A percentile compares a stretch with the other conserved stretches of the same genome.
These are phyloP conservation scores for Alternaria longipes DNA, from an alignment of 2,329 filamentous ascomycete species.

Conservation along the genomic window DNA sequence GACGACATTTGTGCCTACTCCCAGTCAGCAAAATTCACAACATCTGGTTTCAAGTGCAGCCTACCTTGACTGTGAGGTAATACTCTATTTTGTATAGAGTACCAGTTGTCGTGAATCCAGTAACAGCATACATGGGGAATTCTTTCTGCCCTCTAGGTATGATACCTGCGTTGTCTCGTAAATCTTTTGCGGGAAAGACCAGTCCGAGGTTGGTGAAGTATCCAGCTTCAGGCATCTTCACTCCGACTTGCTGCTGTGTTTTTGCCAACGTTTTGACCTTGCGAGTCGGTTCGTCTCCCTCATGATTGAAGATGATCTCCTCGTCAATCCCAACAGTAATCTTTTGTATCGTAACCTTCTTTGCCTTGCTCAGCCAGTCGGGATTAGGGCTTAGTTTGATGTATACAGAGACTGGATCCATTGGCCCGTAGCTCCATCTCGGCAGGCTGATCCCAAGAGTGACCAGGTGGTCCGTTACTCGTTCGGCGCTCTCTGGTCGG, in stretches of 20 bases:
- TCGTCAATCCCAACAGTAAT: conserved; percentile 95
- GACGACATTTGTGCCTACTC: conserved; percentile 83
- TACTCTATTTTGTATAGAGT: conserved; percentile 99
- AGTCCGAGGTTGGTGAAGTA: conserved; percentile 93
- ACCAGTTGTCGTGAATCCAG: conserved; percentile 91
- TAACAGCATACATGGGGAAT: conserved; percentile 88
- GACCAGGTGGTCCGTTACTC: conserved; percentile 87
- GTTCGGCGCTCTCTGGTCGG: conserved; percentile 86
- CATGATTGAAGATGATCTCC: conserved; percentile 98
- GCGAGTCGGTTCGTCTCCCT: conserved; percentile 92
- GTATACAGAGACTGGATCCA: conserved; percentile 94
- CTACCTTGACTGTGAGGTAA: conserved; percentile 91
- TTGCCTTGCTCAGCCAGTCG: conserved; percentile 90
- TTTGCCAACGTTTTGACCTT: conserved; percentile 89
- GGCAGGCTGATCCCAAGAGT: conserved; percentile 91
- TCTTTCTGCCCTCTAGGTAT: conserved; percentile 83
- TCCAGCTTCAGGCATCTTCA: conserved; percentile 87
- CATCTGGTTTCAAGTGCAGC: background rate
- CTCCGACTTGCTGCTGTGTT: conserved; percentile 80
- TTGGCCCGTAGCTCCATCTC: conserved; percentile 93
- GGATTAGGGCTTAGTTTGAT: conserved; percentile 93
- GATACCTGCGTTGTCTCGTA: conserved; percentile 86
- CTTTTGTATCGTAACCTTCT: conserved; percentile 90
- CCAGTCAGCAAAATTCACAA: conserved; percentile 18
- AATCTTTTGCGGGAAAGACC: conserved; percentile 88